Evolutionary conservation across 495 filamentous ascomycete genomes (phyloP), one percentile per base, ranked within the genome.

Genomic region (Tetracladium setigerum): DNA sequence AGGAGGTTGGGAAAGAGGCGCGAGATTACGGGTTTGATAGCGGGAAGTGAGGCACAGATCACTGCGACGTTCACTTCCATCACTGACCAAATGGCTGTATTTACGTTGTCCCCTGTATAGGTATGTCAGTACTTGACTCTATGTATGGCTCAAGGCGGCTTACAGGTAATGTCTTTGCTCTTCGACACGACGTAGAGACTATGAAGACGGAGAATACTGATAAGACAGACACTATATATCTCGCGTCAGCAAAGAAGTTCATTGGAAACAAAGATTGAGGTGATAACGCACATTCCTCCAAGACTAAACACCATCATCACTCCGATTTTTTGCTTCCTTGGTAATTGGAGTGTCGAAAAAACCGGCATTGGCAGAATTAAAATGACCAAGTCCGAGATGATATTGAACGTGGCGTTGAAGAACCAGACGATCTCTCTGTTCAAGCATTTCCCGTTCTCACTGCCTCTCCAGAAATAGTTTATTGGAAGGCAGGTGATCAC

Each of bases 401-500:
- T 76, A 52, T 74, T 76, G 49, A 73, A 68, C 5, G 62, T 50
- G 5, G 72, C 72, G 1, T 62, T 62, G 13, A 60, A 55, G 52
- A 77, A 73, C 48, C 62, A 62, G 10, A 64, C 51, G 8, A 59
- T 45, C 30, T 65, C 55, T 15, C 56, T 56, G 51, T 63, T 67
- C 46, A 83, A 67, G 55, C 81, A 84, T n/a, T 48, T 43, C 5
- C 47, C 62, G 57, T 30, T 59, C 58, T 53, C 32, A 5, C 27
- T 53, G 5, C 58, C 56, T 22, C 49, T 33, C 41, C 56, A 50
- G 47, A 51, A 27, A 0, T 5, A 31, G 1, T 51, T 43, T n/a
- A 79, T 55, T 0, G 79, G 79, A 0, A 66, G 55, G 50, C 79
- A 83, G 44, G 70, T 66, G 44, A 82, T 66, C 41, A 68, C 57